Conservation (phyloP, 257 asterid genomes). For the Knoxia roxburghii region DNA sequence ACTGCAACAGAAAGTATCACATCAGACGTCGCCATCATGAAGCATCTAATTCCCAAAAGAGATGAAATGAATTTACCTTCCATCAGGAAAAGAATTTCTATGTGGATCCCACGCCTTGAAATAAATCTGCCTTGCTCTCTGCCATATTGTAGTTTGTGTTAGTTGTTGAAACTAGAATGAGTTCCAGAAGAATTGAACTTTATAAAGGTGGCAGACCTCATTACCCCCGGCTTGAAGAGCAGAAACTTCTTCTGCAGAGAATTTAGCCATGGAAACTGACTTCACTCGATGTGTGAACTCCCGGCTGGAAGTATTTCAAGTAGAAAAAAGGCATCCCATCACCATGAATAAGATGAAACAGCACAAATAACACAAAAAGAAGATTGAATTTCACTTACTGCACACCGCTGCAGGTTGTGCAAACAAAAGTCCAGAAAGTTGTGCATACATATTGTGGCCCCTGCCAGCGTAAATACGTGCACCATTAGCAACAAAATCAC, state of each 20-base stretch:
- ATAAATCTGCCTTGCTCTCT: slow-evolving; percentile 73
- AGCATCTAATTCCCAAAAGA: not conserved
- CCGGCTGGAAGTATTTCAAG: slow-evolving; percentile 45
- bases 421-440: slow-evolving; percentile 83
- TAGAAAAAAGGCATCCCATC: slow-evolving; percentile 6
- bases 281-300: slow-evolving; percentile 88
- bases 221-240: slow-evolving; percentile 88
- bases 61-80: slow-evolving; percentile 35
- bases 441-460: slow-evolving; percentile 96
- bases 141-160: slow-evolving; percentile 10
- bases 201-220: slow-evolving; percentile 42
- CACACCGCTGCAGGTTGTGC: slow-evolving; percentile 91
- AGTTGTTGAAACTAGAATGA: slow-evolving; percentile 7
- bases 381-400: slow-evolving; percentile 58
- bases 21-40: slow-evolving; percentile 12
- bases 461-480: slow-evolving; percentile 31
- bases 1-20: slow-evolving; percentile 31
- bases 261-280: slow-evolving; percentile 86
- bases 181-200: not conserved
- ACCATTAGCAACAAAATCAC: not conserved
- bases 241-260: slow-evolving; percentile 60
- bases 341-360: not conserved
- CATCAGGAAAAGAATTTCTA: slow-evolving; percentile 52
- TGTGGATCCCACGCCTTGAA: slow-evolving; percentile 75
- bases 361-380: not conserved